Base-by-base conservation (phyloP, 1,139 yeast species). In the Yamadazyma oceani region DNA sequence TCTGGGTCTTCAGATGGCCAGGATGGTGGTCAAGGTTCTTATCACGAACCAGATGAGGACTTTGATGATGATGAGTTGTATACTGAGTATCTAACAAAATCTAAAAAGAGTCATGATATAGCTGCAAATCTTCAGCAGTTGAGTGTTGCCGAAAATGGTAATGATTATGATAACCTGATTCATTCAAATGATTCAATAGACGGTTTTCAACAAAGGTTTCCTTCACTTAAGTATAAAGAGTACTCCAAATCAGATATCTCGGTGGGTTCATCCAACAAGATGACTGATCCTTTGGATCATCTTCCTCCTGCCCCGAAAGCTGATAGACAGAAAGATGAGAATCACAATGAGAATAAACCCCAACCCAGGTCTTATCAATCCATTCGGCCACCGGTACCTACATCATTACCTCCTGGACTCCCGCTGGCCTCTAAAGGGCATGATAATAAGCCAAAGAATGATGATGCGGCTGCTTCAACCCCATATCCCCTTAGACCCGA, bases 321-420 rank as follows among this genome's bases (percentile, higher is more conserved):
- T 14, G 19, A 26, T 27, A 31, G 7, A 16, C 9, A 21, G 16
- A 14, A 11, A 21, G 19, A 16, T 24, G 25, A 23, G 5, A 16
- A 19, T 14, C 26, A 17, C 5, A 13, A 27, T 22, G n/a, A 17
- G 26, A 29, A 34, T 26, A 30, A 50, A 5, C 37, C 50, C n/a
- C n/a, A 27, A 15, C 10, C 14, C 6, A 27, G 16, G 21, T 10
- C 30, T 5, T 27, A 27, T 21, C 21, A 16, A n/a, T 4, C 30
- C 4, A 27, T 27, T 9, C 19, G 30, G 3, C 58, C 58, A 4
- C 57, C 61, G 5, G 46, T 49, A 5, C 55, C 58, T 2, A 46
- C 55, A 7, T 34, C 48, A n/a, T 39, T 44, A 21, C 50, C 52
- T 14, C 53, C 50, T n/a, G 50, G 53, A 9, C 40, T 51, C 24